These are phyloP conservation scores for Fusarium sp. DNA, from an alignment of 2,329 filamentous ascomycete genomes.

Conservation along the genomic window DNA sequence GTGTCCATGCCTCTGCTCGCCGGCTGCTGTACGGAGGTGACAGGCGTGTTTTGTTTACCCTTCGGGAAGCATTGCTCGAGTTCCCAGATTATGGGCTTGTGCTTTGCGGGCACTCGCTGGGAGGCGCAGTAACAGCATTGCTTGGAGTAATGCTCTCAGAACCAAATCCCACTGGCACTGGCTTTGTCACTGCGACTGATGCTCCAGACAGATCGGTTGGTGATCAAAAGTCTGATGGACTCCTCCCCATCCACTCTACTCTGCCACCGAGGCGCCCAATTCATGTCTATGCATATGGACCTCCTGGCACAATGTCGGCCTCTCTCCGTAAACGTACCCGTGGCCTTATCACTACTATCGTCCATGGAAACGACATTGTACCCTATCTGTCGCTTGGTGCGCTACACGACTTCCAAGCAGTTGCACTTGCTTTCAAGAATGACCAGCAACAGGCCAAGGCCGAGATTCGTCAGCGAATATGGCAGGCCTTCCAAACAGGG, in stretches of 20 bases:
- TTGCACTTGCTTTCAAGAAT: constrained; percentile 78
- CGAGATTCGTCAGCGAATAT: constrained; percentile 74
- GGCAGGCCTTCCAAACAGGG: constrained; percentile 72
- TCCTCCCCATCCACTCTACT: constrained; percentile 54
- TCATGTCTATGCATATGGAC: constrained; percentile 84
- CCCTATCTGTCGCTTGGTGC: constrained; percentile 79
- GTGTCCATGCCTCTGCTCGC: constrained; percentile 77
- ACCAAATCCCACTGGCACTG: constrained; percentile 64
- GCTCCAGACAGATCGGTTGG: constrained; percentile 58
- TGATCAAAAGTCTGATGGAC: constrained; percentile 44
- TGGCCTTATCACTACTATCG: constrained; percentile 79
- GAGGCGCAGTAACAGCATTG: constrained; percentile 76
- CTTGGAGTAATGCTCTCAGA: constrained; percentile 79
- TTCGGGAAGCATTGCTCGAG: constrained; percentile 73
- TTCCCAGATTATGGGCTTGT: constrained; percentile 78
- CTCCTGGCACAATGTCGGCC: constrained; percentile 78
- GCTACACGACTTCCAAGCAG: constrained; percentile 79
- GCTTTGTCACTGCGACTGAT: constrained; percentile 71
- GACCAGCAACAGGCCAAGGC: constrained; percentile 76
- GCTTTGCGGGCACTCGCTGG: constrained; percentile 76
- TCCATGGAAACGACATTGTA: constrained; percentile 80
- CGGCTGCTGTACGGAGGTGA: constrained; percentile 76
- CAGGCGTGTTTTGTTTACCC: constrained; percentile 73
- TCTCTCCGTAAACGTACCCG: constrained; percentile 76
- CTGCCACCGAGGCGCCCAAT: constrained; percentile 77